phyloP scores from a whole-genome alignment of 352 stramenopile genomes.

The Plasmopara halstedii region DNA sequence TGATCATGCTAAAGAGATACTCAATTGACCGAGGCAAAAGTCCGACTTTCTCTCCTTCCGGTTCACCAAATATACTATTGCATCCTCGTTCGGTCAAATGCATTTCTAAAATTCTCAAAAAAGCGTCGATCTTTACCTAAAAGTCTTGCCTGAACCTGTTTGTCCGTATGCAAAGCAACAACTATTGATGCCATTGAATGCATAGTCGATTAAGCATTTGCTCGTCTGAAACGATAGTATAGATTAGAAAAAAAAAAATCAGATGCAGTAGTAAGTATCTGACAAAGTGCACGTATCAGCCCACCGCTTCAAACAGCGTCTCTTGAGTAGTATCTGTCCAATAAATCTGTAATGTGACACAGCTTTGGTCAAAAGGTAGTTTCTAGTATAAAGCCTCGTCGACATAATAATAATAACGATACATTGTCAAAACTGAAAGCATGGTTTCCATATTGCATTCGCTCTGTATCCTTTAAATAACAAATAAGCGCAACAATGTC shows the following conservation, averaged over 20 bases:
- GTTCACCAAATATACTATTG: slow-evolving; percentile 85
- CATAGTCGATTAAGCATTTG: slow-evolving; percentile 84
- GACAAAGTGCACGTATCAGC: neutral
- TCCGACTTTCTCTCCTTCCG: slow-evolving; percentile 66
- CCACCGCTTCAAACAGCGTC: slow-evolving; percentile 62
- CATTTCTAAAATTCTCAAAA: too few species aligned
- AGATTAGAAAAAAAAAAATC: neutral
- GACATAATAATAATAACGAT: neutral
- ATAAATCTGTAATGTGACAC: slow-evolving; percentile 65
- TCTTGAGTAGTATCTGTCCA: slow-evolving; percentile 75
- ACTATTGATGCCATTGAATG: slow-evolving; percentile 88
- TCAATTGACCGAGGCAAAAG: slow-evolving; percentile 87
- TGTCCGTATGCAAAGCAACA: slow-evolving; percentile 92
- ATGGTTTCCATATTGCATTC: slow-evolving; percentile 82
- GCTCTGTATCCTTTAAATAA: slow-evolving; percentile 51
- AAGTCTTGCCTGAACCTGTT: slow-evolving; percentile 79
- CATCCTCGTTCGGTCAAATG: too few species aligned
- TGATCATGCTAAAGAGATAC: slow-evolving; percentile 83
- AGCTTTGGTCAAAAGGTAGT: too few species aligned
- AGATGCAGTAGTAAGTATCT: neutral
- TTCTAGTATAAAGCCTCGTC: too few species aligned
- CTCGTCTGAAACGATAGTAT: slow-evolving; percentile 38
- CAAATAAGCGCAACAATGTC: neutral
- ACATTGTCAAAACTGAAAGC: slow-evolving; percentile 83
- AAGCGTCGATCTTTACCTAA: slow-evolving; percentile 34